phyloP scores from a whole-genome alignment of 2,329 filamentous ascomycete genomes.

The Ceratocystis diversiconidia region DNA sequence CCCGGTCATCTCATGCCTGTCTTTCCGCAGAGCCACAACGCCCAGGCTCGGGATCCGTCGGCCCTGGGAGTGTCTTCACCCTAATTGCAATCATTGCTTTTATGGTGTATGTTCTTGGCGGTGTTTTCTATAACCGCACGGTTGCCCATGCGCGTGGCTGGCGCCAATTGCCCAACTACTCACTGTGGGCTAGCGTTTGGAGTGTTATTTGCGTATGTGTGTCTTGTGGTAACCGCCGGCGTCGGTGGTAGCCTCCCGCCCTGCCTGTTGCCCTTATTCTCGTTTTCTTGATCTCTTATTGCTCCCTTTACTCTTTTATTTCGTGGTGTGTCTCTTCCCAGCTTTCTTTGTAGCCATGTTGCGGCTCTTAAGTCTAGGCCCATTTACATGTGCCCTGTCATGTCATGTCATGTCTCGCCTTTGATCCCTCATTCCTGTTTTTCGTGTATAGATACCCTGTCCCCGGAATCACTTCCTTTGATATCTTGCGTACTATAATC shows the following conservation, averaged over 20 bases:
- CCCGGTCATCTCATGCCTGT: conserved; percentile 73
- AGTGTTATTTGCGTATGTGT: conserved; percentile 18
- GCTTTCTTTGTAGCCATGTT: conserved; percentile 8
- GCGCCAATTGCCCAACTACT: conserved; percentile 90
- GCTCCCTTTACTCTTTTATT: conserved; percentile 2
- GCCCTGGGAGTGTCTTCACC: conserved; percentile 67
- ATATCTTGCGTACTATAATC: too few relatives aligned
- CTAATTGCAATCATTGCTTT: conserved; percentile 68
- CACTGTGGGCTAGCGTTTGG: conserved; percentile 77
- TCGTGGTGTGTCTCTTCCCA: conserved; percentile 2
- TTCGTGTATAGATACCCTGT: background rate
- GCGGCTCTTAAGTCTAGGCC: background rate
- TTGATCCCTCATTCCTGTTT: background rate
- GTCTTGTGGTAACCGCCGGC: conserved; percentile 14
- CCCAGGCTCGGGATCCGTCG: conserved; percentile 45
- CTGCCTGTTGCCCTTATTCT: background rate
- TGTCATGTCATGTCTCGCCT: background rate
- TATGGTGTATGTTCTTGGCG: conserved; percentile 78
- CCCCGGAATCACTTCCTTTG: too few relatives aligned
- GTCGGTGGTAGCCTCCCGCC: conserved; percentile 13
- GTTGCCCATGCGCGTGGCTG: conserved; percentile 90
- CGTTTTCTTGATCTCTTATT: background rate
- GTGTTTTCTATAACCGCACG: conserved; percentile 88
- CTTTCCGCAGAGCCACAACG: conserved; percentile 52
- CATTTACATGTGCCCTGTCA: background rate